These are phyloP conservation scores for Fusarium sp. DNA, from an alignment of 2,329 filamentous ascomycete genomes.

Conservation along the genomic window DNA sequence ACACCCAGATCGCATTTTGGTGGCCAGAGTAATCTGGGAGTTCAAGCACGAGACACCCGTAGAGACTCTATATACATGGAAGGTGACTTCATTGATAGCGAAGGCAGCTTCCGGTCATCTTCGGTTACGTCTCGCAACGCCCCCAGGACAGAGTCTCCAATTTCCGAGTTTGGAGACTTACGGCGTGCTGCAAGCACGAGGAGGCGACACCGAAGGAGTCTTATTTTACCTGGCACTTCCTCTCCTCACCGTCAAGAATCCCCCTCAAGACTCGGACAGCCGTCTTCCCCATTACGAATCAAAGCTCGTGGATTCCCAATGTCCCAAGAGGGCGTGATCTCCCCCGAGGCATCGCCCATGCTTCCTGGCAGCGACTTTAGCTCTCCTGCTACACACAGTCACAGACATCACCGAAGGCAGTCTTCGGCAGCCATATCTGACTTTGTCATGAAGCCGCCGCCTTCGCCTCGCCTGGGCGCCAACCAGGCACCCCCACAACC, in stretches of 20 bases:
- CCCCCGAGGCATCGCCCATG: constrained; percentile 91
- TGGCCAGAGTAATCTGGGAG: constrained; percentile 67
- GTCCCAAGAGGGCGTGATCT: constrained; percentile 77
- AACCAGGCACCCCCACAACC: constrained; percentile 86
- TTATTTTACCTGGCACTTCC: constrained; percentile 83
- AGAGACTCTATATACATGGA: constrained; percentile 85
- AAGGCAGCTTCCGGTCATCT: constrained; percentile 87
- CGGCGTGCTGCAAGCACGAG: constrained; percentile 83
- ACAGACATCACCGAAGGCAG: constrained; percentile 84
- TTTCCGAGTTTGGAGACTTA: constrained; percentile 85
- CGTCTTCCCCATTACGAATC: constrained; percentile 89
- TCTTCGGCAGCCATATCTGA: constrained; percentile 91
- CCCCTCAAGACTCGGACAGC: constrained; percentile 82
- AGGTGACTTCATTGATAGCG: constrained; percentile 87
- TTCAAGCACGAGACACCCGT: constrained; percentile 74
- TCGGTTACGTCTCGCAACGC: constrained; percentile 79
- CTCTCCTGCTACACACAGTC: constrained; percentile 75
- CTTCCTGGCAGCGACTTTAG: constrained; percentile 86
- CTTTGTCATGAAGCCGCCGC: constrained; percentile 75
- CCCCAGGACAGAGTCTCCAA: constrained; percentile 87
- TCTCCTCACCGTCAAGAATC: constrained; percentile 91
- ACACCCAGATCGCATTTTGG: constrained; percentile 89
- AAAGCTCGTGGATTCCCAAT: constrained; percentile 80
- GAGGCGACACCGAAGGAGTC: constrained; percentile 88
- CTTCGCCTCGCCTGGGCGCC: constrained; percentile 86